Evolutionary conservation across 78 protist species (phyloP).

Genomic region (Cavenderia fasciculata): DNA sequence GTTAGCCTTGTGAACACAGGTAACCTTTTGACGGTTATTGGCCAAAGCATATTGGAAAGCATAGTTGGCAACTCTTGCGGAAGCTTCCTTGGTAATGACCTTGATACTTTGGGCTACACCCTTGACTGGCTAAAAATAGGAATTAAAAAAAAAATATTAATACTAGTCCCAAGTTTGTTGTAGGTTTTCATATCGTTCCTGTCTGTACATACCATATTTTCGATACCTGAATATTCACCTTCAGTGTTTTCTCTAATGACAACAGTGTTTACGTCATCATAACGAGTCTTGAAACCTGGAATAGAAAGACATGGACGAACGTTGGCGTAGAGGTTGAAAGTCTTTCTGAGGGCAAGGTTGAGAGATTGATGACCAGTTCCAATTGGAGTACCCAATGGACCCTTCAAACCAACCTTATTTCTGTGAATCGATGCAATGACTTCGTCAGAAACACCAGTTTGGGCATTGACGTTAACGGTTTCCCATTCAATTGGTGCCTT

Average conservation of each 20-base stretch:
- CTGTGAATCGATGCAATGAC: conserved; percentile 59
- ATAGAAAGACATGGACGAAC: conserved; percentile 88
- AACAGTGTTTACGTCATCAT: conserved; percentile 89
- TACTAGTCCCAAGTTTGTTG: not conserved
- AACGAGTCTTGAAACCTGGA: conserved; percentile 84
- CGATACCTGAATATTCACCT: conserved; percentile 93
- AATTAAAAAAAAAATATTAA: not conserved
- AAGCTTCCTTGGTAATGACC: conserved; percentile 88
- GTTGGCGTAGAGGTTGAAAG: conserved; percentile 86
- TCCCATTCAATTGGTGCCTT: conserved; percentile 86
- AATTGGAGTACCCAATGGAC: conserved; percentile 88
- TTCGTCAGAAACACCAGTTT: conserved; percentile 72
- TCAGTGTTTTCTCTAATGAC: conserved; percentile 95
- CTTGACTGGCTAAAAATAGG: conserved; percentile 53
- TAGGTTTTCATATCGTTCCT: not conserved
- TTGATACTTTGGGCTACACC: conserved; percentile 80
- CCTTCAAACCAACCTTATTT: conserved; percentile 85
- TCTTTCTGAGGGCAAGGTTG: conserved; percentile 88
- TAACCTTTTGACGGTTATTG: conserved; percentile 74
- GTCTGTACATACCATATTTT: conserved; percentile 69
- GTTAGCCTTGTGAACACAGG: conserved; percentile 92
- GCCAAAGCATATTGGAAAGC: conserved; percentile 89
- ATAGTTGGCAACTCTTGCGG: conserved; percentile 80
- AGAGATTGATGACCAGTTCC: conserved; percentile 91
- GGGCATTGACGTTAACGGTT: conserved; percentile 54